These are phyloP conservation scores for Rhodamnia argentea DNA, from an alignment of 345 rosid genomes.

Conservation along the genomic window DNA sequence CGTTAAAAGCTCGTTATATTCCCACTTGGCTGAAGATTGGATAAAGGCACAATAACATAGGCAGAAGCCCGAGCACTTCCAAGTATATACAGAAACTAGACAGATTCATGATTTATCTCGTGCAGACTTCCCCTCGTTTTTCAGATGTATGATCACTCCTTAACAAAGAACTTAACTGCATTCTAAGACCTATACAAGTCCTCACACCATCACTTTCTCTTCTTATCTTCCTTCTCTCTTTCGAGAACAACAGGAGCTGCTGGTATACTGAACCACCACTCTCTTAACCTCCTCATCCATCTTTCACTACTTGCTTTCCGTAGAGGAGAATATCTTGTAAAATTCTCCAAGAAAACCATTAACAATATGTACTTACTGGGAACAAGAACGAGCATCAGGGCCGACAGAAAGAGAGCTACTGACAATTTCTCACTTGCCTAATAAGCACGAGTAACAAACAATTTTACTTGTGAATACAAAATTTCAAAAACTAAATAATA, in stretches of 20 bases:
- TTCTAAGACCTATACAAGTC: background rate
- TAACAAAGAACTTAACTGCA: background rate
- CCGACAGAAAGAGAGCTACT: conserved; percentile 29
- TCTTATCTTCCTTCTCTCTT: conserved; percentile 64
- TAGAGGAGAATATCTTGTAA: conserved; percentile 73
- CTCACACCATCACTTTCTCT: conserved; percentile 29
- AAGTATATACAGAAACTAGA: background rate
- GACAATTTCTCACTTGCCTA: conserved; percentile 88
- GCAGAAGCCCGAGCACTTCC: background rate
- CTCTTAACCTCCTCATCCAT: conserved; percentile 69
- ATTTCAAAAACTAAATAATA: background rate
- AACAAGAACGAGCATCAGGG: conserved; percentile 34
- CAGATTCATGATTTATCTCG: background rate
- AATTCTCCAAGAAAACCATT: conserved; percentile 49
- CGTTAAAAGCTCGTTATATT: background rate
- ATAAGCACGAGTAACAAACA: background rate
- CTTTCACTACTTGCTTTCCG: conserved; percentile 65
- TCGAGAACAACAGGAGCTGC: conserved; percentile 82
- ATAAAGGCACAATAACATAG: background rate
- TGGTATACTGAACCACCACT: conserved; percentile 98
- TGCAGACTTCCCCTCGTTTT: background rate
- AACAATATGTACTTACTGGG: conserved; percentile 53
- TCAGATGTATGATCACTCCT: background rate
- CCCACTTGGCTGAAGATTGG: background rate
- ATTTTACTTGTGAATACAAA: background rate